Evolutionary conservation across 345 rosid genomes (phyloP), one percentile per base, ranked within the genome.

Genomic region (Anastatica hierochuntica): DNA sequence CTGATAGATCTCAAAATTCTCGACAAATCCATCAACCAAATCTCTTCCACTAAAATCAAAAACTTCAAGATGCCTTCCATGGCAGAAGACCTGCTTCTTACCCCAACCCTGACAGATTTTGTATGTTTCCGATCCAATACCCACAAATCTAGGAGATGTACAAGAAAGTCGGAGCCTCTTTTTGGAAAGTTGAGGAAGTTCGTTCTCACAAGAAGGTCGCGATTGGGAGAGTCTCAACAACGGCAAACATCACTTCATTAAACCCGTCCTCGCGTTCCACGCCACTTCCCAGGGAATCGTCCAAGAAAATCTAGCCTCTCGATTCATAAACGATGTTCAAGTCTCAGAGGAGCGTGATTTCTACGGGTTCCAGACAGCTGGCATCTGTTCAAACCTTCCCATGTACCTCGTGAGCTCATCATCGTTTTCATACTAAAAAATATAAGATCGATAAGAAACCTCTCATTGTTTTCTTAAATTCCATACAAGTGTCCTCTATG

Each of bases 161-260:
- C 77, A 88, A 92, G 83, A 81, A 92, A 49, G 95, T 94, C 11
- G 98, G 82, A 56, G 96, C 98, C 26, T 92, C 96, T 0, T 90
- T 90, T 43, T 92, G 98, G 95, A 92, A 95, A 1, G 96, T 95
- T 1, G 96, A 92, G 69, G 98, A 92, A 60, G 98, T 92, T 15
- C 96, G 88, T 35, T 92, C 38, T 92, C 98, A 4, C 73, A 72
- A 18, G 96, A 92, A 53, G 34, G 52, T 8, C 80, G 84, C 19
- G 85, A 85, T 61, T 88, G 98, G 98, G 95, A 69, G 18, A 49
- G 79, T 56, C 84, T 92, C 0, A 72, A 83, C 36, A 39, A 76
- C 45, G 95, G 67, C 10, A 95, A 92, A 56, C 81, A 76, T 13
- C 95, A 84, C 75, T 90, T 90, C 75, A 66, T 90, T 56, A 73